Evolutionary conservation across 1,284 basidiomycete species (phyloP), one percentile per base, ranked within the genome.

Genomic region (Somion occarium): DNA sequence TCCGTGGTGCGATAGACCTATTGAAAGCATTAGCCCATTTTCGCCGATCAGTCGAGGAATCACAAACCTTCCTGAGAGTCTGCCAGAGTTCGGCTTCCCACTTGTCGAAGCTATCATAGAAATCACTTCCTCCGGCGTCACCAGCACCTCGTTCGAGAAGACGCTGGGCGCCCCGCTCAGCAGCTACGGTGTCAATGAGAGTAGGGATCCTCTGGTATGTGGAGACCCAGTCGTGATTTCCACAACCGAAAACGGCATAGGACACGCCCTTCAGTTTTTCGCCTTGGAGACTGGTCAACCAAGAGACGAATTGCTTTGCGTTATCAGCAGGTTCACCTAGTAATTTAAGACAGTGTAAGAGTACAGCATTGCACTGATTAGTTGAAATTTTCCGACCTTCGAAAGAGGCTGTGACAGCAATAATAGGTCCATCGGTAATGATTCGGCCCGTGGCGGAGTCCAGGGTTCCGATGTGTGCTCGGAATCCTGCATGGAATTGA

Each of bases 151-250:
- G 67, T 38, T 65, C 55, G 5, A 73, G 50, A 5, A 81, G 60
- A 12, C 75, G 66, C 44, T 65, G 64, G 22, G 64, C 77, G 2
- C 76, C 76, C 19, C 64, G 63, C 44, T 66, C 58, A 22, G 60
- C 69, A 12, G 79, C 56, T 1, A 64, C 53, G 13, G 67, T 58
- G 57, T 80, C 77, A 51, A 73, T 67, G 3, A 75, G 60, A 45
- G 47, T 71, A 13, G 78, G 78, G 34, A 80, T 72, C n/a, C 68
- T 65, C 61, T 79, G 77, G 63, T 73, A 80, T 2, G 77, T 79
- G 30, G 65, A 59, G 15, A 67, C 70, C 78, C 78, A 80, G 58
- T 79, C 78, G 48, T 66, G 70, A 61, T 79, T 76, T 3, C 78
- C 78, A 50, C 75, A 76, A 1, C 78, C 78, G 56, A 81, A 79